Percentiles rank a stretch among this genome's conserved stretches.
phyloP scores from a whole-genome alignment of 1,284 basidiomycete genomes.

The Fistulina hepatica region DNA sequence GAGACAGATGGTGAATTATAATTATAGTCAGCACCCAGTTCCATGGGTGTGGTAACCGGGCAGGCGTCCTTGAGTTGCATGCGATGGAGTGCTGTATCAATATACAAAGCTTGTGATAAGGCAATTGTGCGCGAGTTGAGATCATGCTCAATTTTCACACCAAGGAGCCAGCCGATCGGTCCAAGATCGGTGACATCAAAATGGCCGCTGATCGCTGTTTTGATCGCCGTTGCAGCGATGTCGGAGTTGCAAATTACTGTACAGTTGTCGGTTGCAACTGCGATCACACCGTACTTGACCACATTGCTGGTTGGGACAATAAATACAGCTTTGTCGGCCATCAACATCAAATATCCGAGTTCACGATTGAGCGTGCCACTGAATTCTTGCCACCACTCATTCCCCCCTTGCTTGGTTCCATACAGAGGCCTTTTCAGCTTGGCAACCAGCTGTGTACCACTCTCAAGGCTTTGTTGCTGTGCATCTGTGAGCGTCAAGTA shows the following conservation, averaged over 20 bases:
- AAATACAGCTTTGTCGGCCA: constrained; percentile 5
- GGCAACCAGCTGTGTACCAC: no score
- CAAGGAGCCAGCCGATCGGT: constrained; percentile 20
- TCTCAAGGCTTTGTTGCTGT: no score
- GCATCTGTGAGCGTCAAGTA: constrained; percentile 1
- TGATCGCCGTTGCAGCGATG: constrained; percentile 10
- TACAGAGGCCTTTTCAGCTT: constrained; percentile 1
- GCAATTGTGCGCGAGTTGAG: constrained; percentile 12
- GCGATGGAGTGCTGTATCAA: constrained; percentile 15
- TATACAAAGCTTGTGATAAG: constrained; percentile 19
- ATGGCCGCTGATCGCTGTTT: constrained; percentile 14
- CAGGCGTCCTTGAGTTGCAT: constrained; percentile 15
- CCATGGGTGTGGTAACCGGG: constrained; percentile 12
- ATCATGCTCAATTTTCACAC: constrained; percentile 17
- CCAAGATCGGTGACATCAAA: constrained; percentile 21
- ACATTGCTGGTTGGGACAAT: constrained; percentile 1
- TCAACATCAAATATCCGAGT: constrained; percentile 4
- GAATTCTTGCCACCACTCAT: constrained; percentile 5
- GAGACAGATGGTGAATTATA: constrained; percentile 5
- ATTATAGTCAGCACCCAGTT: constrained; percentile 12
- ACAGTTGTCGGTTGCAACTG: constrained; percentile 23
- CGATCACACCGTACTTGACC: constrained; percentile 16
- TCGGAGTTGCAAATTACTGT: constrained; percentile 17
- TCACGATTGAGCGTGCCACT: no score
- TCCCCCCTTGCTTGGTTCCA: constrained; percentile 7